A percentile compares a stretch with the other conserved stretches of the same genome.
Evolutionary conservation across 2,329 filamentous ascomycete species (phyloP).

Genomic region (Pseudocercospora macadamiae): DNA sequence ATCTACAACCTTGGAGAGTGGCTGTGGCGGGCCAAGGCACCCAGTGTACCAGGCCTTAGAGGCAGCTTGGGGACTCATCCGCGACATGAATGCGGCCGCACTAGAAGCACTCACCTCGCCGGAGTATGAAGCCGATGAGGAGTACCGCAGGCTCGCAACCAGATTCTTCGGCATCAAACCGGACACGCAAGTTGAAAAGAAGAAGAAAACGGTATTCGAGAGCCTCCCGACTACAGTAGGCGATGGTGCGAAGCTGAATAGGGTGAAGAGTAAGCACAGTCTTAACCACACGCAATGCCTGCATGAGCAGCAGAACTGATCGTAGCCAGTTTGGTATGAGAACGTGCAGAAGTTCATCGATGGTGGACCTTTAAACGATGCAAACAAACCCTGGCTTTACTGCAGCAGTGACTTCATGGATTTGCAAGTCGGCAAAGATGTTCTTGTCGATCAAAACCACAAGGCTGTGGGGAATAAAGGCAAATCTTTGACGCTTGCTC

Average conservation of each 20-base stretch:
- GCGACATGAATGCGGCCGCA: slow-evolving; percentile 7
- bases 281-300: neutral
- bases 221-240: neutral
- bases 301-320: neutral
- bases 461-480: neutral
- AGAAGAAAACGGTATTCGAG: neutral
- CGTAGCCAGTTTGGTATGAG: slow-evolving; percentile 1
- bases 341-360: neutral
- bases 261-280: neutral
- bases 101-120: neutral
- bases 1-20: neutral
- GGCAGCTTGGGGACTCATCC: neutral
- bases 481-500: neutral
- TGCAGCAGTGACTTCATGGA: slow-evolving; percentile 15
- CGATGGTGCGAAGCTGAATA: neutral
- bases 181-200: neutral
- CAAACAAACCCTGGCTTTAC: slow-evolving; percentile 4
- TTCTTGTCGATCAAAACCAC: neutral
- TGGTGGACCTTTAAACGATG: neutral
- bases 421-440: neutral
- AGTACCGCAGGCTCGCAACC: slow-evolving; percentile 13
- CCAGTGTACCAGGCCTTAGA: neutral
- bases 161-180: slow-evolving; percentile 18
- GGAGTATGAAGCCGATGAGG: slow-evolving; percentile 8
- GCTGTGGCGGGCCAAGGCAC: neutral